Percentiles rank a stretch among this genome's conserved stretches.
Conservation (phyloP, 2,329 filamentous ascomycete species). For the Penicillium frequentans region DNA sequence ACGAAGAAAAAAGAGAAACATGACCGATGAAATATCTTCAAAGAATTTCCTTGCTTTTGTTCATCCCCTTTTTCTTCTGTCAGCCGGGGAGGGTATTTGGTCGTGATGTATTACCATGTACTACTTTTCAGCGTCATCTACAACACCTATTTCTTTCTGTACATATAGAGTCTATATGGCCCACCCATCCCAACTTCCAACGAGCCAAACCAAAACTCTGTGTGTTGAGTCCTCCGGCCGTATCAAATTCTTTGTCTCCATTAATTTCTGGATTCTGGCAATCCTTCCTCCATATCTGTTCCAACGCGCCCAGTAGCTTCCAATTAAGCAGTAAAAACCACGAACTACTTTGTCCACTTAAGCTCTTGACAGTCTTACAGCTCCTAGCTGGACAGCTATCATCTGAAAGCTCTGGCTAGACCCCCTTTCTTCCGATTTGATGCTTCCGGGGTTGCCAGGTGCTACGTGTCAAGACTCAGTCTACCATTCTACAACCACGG, state of each 20-base stretch:
- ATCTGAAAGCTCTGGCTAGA: neutral
- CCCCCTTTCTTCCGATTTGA: conserved; percentile 1
- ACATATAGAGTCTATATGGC: conserved; percentile 33
- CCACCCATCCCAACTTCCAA: conserved; percentile 28
- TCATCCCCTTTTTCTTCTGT: conserved; percentile 12
- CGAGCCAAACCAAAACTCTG: conserved; percentile 31
- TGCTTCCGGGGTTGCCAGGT: conserved; percentile 1
- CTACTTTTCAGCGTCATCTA: conserved; percentile 33
- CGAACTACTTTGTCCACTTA: neutral
- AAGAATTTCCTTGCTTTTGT: conserved; percentile 5
- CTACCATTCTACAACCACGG: conserved; percentile 4
- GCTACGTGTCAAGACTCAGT: conserved; percentile 8
- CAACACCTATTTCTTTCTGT: conserved; percentile 30
- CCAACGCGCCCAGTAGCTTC: neutral
- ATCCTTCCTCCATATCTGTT: neutral
- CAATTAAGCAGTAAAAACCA: neutral
- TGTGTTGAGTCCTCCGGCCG: conserved; percentile 27
- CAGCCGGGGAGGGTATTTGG: conserved; percentile 30
- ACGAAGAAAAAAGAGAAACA: conserved; percentile 13
- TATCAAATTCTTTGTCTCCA: conserved; percentile 13
- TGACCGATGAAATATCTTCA: conserved; percentile 3
- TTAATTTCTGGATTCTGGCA: neutral
- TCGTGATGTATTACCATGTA: conserved; percentile 34
- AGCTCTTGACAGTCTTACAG: neutral
- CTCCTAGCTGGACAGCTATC: neutral